These are phyloP conservation scores for Mucor racemosus DNA, from an alignment of 371 early-diverging fungal genomes.

Conservation along the genomic window DNA sequence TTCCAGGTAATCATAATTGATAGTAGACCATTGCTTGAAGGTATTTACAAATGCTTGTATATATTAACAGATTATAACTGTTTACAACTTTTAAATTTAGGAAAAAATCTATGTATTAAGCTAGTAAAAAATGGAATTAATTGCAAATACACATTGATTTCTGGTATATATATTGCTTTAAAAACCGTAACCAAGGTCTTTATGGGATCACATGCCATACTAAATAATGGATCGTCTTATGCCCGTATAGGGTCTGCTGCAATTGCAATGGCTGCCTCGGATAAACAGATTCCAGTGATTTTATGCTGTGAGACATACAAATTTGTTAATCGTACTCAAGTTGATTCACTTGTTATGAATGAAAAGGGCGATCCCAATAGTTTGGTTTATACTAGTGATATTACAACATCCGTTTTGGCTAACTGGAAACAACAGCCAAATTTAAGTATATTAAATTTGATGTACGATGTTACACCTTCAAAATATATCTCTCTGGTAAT, in stretches of 20 bases:
- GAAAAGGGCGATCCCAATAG: constrained; percentile 88
- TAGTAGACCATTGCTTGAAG: constrained; percentile 85
- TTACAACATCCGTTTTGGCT: constrained; percentile 38
- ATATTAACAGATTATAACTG: background rate
- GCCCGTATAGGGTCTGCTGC: constrained; percentile 89
- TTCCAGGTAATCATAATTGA: constrained; percentile 93
- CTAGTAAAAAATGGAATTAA: constrained; percentile 67
- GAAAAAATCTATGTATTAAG: constrained; percentile 63
- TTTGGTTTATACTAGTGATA: constrained; percentile 52
- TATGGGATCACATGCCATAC: constrained; percentile 86
- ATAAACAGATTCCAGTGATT: constrained; percentile 88
- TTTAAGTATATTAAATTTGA: constrained; percentile 79
- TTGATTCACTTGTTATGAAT: constrained; percentile 94
- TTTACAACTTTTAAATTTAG: constrained; percentile 30
- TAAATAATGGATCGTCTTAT: constrained; percentile 90
- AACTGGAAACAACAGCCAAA: constrained; percentile 65
- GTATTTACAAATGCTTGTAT: constrained; percentile 35
- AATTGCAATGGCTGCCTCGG: constrained; percentile 86
- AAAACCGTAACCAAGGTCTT: constrained; percentile 89
- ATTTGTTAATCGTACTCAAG: constrained; percentile 86
- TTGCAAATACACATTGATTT: constrained; percentile 74
- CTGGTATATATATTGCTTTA: constrained; percentile 70
- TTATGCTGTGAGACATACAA: constrained; percentile 94
- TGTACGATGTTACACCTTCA: constrained; percentile 93
- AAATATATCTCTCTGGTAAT: constrained; percentile 86